Conservation (phyloP, 768 basidiomycete genomes). For the Hemileccinum rubropunctum region DNA sequence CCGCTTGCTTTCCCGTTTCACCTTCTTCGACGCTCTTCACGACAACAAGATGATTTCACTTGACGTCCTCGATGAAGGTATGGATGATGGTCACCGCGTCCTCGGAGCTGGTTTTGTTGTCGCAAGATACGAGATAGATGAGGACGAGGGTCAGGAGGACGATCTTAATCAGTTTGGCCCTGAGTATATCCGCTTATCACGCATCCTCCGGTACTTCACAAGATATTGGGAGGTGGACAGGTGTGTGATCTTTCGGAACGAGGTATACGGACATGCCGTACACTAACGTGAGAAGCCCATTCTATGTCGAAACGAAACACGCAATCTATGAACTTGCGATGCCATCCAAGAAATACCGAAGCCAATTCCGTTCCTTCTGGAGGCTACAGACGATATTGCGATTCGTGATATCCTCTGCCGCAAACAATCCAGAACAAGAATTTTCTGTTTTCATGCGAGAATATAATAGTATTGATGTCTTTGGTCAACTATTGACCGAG, state of each 20-base stretch:
- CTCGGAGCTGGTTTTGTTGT: slow-evolving; percentile 56
- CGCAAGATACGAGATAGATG: slow-evolving; percentile 49
- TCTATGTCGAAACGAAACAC: slow-evolving; percentile 62
- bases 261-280: not conserved
- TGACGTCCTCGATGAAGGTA: slow-evolving; percentile 45
- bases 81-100: slow-evolving; percentile 38
- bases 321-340: slow-evolving; percentile 58
- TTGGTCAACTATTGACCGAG: slow-evolving; percentile 17
- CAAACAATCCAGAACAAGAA: slow-evolving; percentile 24
- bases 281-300: slow-evolving; percentile 40
- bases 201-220: slow-evolving; percentile 47
- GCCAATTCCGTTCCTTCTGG: slow-evolving; percentile 46
- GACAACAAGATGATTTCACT: slow-evolving; percentile 47
- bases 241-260: slow-evolving; percentile 38
- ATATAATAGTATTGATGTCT: slow-evolving; percentile 24
- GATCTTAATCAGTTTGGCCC: slow-evolving; percentile 33
- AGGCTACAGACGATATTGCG: slow-evolving; percentile 51
- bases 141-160: slow-evolving; percentile 64
- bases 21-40: slow-evolving; percentile 55
- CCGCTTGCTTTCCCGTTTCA: slow-evolving; percentile 56
- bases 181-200: slow-evolving; percentile 45
- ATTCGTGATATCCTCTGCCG: slow-evolving; percentile 36
- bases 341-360: slow-evolving; percentile 46
- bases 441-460: slow-evolving; percentile 35
- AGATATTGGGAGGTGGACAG: slow-evolving; percentile 49